These are phyloP conservation scores for Chondrus crispus DNA, from an alignment of 23 red algal genomes.

Conservation along the genomic window DNA sequence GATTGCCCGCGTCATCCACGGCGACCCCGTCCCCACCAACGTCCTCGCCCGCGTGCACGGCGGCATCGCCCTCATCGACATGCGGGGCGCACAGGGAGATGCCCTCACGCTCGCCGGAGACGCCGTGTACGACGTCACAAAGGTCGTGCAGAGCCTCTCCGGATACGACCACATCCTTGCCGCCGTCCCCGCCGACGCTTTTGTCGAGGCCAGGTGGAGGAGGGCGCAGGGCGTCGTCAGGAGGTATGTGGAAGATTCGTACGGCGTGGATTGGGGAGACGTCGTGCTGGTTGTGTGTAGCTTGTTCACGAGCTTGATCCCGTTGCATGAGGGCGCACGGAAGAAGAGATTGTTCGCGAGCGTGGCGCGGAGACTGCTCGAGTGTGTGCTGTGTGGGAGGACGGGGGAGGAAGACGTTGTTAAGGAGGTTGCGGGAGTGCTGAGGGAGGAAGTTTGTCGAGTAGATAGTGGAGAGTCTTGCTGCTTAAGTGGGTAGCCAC, in stretches of 20 bases:
- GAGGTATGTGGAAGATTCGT: not conserved
- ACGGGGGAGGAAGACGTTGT: too few species aligned
- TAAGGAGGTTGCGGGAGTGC: too few species aligned
- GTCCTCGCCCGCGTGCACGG: not conserved
- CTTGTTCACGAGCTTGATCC: not conserved
- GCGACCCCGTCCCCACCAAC: conserved; percentile 35
- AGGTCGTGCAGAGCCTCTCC: conserved; percentile 19
- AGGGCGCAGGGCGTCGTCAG: not conserved
- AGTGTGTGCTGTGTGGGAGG: too few species aligned
- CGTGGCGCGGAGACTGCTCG: too few species aligned
- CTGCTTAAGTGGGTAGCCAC: too few species aligned
- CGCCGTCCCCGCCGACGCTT: not conserved
- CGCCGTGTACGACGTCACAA: conserved; percentile 27
- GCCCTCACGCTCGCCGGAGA: not conserved
- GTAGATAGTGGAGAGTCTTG: too few species aligned
- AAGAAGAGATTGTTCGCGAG: too few species aligned
- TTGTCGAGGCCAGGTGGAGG: not conserved
- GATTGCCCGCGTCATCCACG: conserved; percentile 33
- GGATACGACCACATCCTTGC: conserved; percentile 21
- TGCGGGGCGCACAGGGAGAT: conserved; percentile 15
- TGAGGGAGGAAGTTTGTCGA: too few species aligned
- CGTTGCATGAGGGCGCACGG: not conserved
- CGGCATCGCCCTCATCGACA: not conserved
- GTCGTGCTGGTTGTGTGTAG: not conserved
- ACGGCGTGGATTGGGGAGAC: not conserved